Conservation (phyloP, 1,284 basidiomycete genomes). For the Naganishia cerealis region DNA sequence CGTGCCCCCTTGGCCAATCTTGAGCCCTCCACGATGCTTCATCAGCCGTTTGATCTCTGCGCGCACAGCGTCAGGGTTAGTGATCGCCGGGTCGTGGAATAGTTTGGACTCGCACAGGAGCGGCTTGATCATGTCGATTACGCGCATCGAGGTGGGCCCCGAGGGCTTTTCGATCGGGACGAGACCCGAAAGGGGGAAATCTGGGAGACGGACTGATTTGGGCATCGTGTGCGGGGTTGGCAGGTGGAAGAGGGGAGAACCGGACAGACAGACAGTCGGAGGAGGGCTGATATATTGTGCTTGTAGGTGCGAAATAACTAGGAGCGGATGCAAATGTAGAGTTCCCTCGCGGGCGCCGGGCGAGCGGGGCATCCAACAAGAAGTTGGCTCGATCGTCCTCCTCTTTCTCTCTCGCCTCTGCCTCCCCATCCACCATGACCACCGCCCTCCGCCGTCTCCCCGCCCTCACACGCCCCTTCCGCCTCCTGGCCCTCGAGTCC, state of each 20-base stretch:
- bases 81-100: constrained; percentile 63
- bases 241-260: background rate
- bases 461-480: constrained; percentile 38
- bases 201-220: constrained; percentile 44
- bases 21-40: constrained; percentile 49
- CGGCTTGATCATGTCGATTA: constrained; percentile 82
- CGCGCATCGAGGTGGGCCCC: constrained; percentile 65
- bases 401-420: no score
- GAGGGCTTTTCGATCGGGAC: constrained; percentile 55
- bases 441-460: background rate
- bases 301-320: background rate
- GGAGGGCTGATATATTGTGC: background rate
- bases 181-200: constrained; percentile 53
- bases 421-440: constrained; percentile 4
- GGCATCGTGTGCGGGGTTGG: constrained; percentile 43
- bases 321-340: background rate
- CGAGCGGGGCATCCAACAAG: no score
- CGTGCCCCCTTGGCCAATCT: constrained; percentile 67
- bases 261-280: background rate
- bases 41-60: constrained; percentile 37
- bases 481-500: constrained; percentile 72
- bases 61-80: constrained; percentile 12
- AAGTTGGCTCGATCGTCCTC: no score
- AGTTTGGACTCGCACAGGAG: constrained; percentile 75
- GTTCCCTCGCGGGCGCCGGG: no score